Conservation (phyloP, 208 protist species). For the Leptomonas pyrrhocoris region DNA sequence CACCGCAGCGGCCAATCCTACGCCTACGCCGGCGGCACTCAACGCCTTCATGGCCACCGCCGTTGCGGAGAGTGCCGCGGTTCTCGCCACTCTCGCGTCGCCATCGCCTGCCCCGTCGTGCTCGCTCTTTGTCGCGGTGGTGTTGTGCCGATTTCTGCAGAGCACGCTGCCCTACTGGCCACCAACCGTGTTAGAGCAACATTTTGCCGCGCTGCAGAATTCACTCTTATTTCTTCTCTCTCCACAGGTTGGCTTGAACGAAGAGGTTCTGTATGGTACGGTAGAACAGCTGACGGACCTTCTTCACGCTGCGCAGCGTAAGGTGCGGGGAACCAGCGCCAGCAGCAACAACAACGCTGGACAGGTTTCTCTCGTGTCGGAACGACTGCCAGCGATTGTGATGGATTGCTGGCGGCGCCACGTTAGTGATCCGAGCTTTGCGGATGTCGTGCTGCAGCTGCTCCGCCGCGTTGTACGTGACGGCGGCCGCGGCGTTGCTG, state of each 20-base stretch:
- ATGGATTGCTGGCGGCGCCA: conserved; percentile 65
- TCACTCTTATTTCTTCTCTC: conserved; percentile 28
- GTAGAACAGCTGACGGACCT: conserved; percentile 30
- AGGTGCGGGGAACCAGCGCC: not conserved
- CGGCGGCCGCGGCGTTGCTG: conserved; percentile 7
- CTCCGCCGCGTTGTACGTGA: conserved; percentile 36
- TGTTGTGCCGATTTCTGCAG: conserved; percentile 30
- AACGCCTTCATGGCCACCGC: conserved; percentile 7
- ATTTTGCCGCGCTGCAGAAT: conserved; percentile 14
- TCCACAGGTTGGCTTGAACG: conserved; percentile 15
- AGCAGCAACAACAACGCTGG: not conserved
- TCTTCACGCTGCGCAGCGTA: conserved; percentile 4
- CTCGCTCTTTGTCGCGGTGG: conserved; percentile 37
- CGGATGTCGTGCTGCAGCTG: conserved; percentile 44
- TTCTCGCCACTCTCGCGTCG: too few species aligned
- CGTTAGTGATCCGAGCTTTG: conserved; percentile 68
- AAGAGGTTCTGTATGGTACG: conserved; percentile 23
- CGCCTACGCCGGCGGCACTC: not conserved
- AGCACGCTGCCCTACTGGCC: conserved; percentile 22
- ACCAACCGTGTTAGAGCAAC: conserved; percentile 15
- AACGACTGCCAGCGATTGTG: conserved; percentile 26
- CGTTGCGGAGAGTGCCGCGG: conserved; percentile 11
- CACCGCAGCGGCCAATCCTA: not conserved
- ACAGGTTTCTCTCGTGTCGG: not conserved
- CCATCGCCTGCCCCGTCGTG: conserved; percentile 36